Percentiles rank a stretch among this genome's conserved stretches.
phyloP scores from a whole-genome alignment of 106 monocot genomes.

The Dioscorea alata region DNA sequence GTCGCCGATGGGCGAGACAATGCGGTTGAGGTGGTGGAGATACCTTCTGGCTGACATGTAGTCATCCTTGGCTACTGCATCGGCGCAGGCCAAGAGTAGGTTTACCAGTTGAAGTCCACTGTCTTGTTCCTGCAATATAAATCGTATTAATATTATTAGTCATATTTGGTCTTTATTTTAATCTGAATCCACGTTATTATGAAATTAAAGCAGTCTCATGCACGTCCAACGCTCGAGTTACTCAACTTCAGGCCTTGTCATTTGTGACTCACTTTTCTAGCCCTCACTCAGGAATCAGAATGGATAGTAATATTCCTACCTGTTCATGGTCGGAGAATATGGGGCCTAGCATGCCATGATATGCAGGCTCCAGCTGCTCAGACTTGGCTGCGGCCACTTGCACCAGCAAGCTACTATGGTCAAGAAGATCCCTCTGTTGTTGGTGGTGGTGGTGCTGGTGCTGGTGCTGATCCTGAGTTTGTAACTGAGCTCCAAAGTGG shows the following conservation, averaged over 20 bases:
- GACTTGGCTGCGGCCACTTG: too few relatives aligned
- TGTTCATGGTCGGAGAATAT: background rate
- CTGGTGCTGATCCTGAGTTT: background rate
- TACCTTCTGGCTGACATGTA: slow-evolving; percentile 19
- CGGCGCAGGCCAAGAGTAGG: slow-evolving; percentile 39
- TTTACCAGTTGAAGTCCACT: slow-evolving; percentile 36
- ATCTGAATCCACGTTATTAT: background rate
- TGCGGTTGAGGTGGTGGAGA: slow-evolving; percentile 28
- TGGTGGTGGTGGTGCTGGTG: background rate
- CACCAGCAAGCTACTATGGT: too few relatives aligned
- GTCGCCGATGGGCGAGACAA: slow-evolving; percentile 36
- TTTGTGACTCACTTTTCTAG: too few relatives aligned
- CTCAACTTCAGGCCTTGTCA: background rate
- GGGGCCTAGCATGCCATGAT: background rate
- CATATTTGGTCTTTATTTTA: background rate
- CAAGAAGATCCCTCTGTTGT: background rate
- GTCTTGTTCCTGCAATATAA: slow-evolving; percentile 30
- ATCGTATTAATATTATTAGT: background rate
- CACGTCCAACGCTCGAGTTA: background rate
- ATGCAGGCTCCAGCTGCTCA: background rate
- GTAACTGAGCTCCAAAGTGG: background rate
- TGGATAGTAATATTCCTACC: background rate
- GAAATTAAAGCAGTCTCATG: background rate
- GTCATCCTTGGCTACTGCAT: slow-evolving; percentile 34
- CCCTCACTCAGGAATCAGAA: too few relatives aligned